phyloP scores from a whole-genome alignment of 352 stramenopile species.

The Globisporangium irregulare region DNA sequence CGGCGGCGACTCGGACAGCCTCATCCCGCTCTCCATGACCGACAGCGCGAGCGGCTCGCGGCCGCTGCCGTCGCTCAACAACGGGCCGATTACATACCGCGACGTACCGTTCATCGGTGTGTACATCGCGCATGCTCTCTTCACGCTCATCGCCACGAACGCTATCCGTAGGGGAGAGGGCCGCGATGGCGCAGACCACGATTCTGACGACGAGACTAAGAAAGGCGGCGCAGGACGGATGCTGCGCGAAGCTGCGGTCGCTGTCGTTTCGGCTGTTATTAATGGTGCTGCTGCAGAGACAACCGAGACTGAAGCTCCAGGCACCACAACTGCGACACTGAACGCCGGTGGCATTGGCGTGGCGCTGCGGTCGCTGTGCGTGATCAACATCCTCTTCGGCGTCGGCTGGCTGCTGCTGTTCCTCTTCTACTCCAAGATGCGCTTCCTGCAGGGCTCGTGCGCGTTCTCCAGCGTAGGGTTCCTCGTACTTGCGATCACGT shows the following conservation, averaged over 20 bases:
- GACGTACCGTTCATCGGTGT: slow-evolving; percentile 50
- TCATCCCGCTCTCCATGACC: slow-evolving; percentile 72
- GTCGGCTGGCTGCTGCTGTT: slow-evolving; percentile 75
- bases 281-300: background rate
- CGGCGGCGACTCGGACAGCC: slow-evolving; percentile 31
- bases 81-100: slow-evolving; percentile 54
- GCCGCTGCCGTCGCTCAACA: slow-evolving; percentile 59
- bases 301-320: background rate
- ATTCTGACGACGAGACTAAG: slow-evolving; percentile 1
- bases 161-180: slow-evolving; percentile 38
- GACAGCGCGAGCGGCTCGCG: slow-evolving; percentile 54
- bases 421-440: slow-evolving; percentile 69
- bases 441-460: slow-evolving; percentile 66
- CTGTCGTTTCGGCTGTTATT: background rate
- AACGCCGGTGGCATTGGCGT: slow-evolving; percentile 45
- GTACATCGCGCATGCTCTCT: slow-evolving; percentile 51
- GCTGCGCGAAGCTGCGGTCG: slow-evolving; percentile 17
- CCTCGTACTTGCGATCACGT: slow-evolving; percentile 39
- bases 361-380: slow-evolving; percentile 57
- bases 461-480: slow-evolving; percentile 61
- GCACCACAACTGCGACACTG: slow-evolving; percentile 9
- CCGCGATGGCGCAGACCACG: slow-evolving; percentile 7
- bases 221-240: slow-evolving; percentile 9
- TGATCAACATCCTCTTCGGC: slow-evolving; percentile 69
- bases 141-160: slow-evolving; percentile 43